Evolutionary conservation across 2,329 filamentous ascomycete species (phyloP), one percentile per base, ranked within the genome.

Genomic region (Arthroderma sp.): DNA sequence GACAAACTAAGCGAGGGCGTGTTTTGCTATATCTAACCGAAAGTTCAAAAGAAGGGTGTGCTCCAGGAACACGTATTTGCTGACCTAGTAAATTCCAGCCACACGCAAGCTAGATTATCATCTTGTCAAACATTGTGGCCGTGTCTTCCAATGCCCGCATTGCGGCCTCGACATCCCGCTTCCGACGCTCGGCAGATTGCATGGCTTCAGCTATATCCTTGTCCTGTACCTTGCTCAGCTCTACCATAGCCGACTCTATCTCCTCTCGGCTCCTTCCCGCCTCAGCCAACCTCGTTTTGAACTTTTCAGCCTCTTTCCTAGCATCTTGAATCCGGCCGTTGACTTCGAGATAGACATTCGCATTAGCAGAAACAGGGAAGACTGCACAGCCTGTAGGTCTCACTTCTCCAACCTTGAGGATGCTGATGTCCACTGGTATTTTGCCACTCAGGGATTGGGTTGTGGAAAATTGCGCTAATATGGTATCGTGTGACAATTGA

Each of bases 371-470:
- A 42, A 94, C 81, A 37, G 83, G 77, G 66, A 84, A 85, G n/a
- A 85, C 81, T 38, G 87, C 85, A 56, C 83, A 88, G 47, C 84
- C 85, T 1, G 77, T 71, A 0, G 85, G 86, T 4, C 77, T 74
- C 5, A 72, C 57, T 36, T 64, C 62, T 10, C 69, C 65, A 1
- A 72, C 68, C 4, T 70, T 63, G 10, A 88, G 71, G 30, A 87
- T 70, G 43, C 73, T 69, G 48, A 93, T 73, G 9, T 75, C 72
- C 30, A 74, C 72, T 43, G 87, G 70, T 46, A 74, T 76, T 66
- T 89, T 91, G 55, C 83, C 84, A 48, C 80, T 76, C 2, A 94
- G 75, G 2, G 84, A 81, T 60, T 82, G 83, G 67, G 93, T 85
- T 36, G 81, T 81, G 37, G 74, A 68, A n/a, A 79, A 66, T 60